These are phyloP conservation scores for Chlorella variabilis DNA, from an alignment of 163 green algal genomes.

Conservation along the genomic window DNA sequence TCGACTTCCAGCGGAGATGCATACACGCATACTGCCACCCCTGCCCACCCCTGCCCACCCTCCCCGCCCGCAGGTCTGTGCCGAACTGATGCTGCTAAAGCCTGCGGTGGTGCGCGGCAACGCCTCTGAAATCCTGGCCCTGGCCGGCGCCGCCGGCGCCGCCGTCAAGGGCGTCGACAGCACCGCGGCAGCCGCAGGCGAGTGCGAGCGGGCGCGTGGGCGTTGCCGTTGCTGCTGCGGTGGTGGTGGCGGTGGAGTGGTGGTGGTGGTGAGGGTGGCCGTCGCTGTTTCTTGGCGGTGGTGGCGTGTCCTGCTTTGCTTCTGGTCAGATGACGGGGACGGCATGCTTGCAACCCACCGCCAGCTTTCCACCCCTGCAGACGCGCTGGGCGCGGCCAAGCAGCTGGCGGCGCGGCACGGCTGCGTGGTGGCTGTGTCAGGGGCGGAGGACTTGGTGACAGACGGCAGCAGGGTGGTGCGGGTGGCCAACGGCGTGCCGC, in stretches of 20 bases:
- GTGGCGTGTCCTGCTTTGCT: too few species aligned
- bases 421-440: conserved; percentile 84
- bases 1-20: too few species aligned
- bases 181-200: conserved; percentile 52
- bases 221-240: too few species aligned
- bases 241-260: too few species aligned
- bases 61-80: conserved; percentile 38
- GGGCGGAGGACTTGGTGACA: conserved; percentile 73
- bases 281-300: too few species aligned
- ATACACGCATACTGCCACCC: too few species aligned
- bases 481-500: conserved; percentile 70
- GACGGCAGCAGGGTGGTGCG: conserved; percentile 67
- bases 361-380: too few species aligned
- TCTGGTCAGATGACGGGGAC: too few species aligned
- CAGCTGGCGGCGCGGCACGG: conserved; percentile 58
- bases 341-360: too few species aligned
- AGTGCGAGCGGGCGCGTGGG: too few species aligned
- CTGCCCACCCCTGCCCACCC: neutral
- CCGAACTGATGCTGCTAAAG: conserved; percentile 67
- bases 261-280: too few species aligned
- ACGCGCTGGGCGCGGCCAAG: conserved; percentile 70
- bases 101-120: conserved; percentile 89
- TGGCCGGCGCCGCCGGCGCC: conserved; percentile 66
- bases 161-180: conserved; percentile 77
- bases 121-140: conserved; percentile 83